A percentile compares a stretch with the other conserved stretches of the same genome.
These are phyloP conservation scores for Solanum chmielewskii DNA, from an alignment of 257 asterid genomes.

Conservation along the genomic window DNA sequence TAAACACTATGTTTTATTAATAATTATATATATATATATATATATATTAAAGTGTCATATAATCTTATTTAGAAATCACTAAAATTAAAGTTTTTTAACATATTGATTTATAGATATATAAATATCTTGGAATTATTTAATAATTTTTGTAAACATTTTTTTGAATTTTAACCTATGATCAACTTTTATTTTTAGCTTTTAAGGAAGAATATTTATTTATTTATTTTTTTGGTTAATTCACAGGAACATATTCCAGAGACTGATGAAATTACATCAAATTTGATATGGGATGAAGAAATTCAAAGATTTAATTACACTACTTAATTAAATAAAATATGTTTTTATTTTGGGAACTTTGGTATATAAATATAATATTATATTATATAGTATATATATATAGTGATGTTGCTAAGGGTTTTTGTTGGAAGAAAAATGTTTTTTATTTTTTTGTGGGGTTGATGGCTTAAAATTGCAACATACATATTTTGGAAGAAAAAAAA, in stretches of 20 bases:
- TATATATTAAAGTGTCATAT: not conserved
- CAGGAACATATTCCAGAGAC: constrained; percentile 70
- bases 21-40: not conserved
- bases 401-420: not conserved
- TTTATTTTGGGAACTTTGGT: not conserved
- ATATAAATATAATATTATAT: not conserved
- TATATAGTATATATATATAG: not conserved
- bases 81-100: too few species aligned
- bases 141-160: too few species aligned
- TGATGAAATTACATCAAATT: constrained; percentile 51
- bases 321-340: not conserved
- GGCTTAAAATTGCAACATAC: not conserved
- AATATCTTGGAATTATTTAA: not conserved
- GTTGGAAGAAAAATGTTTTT: not conserved
- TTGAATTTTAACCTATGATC: not conserved
- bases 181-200: too few species aligned
- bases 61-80: too few species aligned
- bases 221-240: not conserved
- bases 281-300: constrained; percentile 58
- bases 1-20: not conserved
- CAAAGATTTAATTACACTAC: constrained; percentile 31
- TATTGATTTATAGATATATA: not conserved
- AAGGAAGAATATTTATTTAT: not conserved
- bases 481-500: not conserved
- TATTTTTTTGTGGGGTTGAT: not conserved